phyloP scores from a whole-genome alignment of 2,329 filamentous ascomycete species.

The Chaetothyriales sp. region DNA sequence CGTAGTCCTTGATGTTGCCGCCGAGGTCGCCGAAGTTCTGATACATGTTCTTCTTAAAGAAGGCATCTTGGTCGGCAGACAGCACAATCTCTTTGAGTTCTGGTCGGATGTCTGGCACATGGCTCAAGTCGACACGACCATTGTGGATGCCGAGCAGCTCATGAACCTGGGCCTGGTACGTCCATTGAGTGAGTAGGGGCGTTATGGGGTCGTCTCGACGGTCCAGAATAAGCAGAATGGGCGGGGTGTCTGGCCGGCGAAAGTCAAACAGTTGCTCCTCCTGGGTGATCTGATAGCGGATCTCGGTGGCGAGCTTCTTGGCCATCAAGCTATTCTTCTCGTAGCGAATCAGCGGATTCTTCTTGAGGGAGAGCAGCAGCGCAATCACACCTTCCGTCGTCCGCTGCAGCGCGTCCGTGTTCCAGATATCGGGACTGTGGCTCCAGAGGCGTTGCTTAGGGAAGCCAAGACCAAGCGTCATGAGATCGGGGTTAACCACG shows the following conservation, averaged over 20 bases:
- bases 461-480: slow-evolving; percentile 60
- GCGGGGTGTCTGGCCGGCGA: slow-evolving; percentile 82
- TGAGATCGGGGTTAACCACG: slow-evolving; percentile 87
- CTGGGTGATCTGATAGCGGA: slow-evolving; percentile 84
- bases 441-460: slow-evolving; percentile 71
- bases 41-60: slow-evolving; percentile 99
- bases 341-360: slow-evolving; percentile 89
- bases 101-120: slow-evolving; percentile 68
- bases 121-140: slow-evolving; percentile 77
- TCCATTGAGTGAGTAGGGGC: slow-evolving; percentile 91
- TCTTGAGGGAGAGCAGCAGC: slow-evolving; percentile 76
- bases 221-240: slow-evolving; percentile 80
- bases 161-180: slow-evolving; percentile 99
- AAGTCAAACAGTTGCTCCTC: slow-evolving; percentile 97
- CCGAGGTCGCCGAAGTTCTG: slow-evolving; percentile 93
- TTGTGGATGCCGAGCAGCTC: slow-evolving; percentile 88
- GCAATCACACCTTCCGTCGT: slow-evolving; percentile 79
- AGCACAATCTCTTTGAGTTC: slow-evolving; percentile 90
- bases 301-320: slow-evolving; percentile 85
- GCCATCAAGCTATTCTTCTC: slow-evolving; percentile 79
- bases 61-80: slow-evolving; percentile 92
- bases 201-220: slow-evolving; percentile 90
- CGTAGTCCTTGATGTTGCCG: slow-evolving; percentile 95
- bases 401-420: slow-evolving; percentile 71
- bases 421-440: slow-evolving; percentile 72